Percentiles rank a stretch among this genome's conserved stretches.
phyloP scores from a whole-genome alignment of 768 basidiomycete species.

The Amanita brunnescens region DNA sequence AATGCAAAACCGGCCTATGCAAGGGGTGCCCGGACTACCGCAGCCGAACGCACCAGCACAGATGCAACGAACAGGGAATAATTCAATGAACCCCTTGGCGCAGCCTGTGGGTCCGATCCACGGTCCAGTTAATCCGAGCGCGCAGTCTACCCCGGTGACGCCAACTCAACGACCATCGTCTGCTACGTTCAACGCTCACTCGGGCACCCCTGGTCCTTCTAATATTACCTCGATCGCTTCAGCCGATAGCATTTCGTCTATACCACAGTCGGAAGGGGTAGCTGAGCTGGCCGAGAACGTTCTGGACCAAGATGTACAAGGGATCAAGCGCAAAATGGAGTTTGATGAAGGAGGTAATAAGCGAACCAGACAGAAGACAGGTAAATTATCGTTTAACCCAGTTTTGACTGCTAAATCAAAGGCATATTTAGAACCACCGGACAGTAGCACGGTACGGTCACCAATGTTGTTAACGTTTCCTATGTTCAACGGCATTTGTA shows the following conservation, averaged over 20 bases:
- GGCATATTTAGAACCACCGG: conserved; percentile 35
- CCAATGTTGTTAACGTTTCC: conserved; percentile 7
- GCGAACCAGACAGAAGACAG: conserved; percentile 64
- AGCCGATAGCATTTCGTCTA: conserved; percentile 13
- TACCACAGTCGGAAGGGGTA: conserved; percentile 10
- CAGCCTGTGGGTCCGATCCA: conserved; percentile 5
- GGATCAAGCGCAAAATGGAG: conserved; percentile 65
- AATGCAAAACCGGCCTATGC: conserved; percentile 18
- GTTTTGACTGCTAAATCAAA: background rate
- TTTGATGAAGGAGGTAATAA: conserved; percentile 60
- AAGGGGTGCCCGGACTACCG: conserved; percentile 10
- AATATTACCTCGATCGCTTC: background rate
- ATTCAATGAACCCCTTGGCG: conserved; percentile 15
- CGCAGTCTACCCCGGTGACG: conserved; percentile 19
- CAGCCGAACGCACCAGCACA: conserved; percentile 11
- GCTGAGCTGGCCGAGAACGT: conserved; percentile 27
- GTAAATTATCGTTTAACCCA: conserved; percentile 22
- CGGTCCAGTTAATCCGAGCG: conserved; percentile 13
- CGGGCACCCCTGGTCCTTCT: conserved; percentile 2
- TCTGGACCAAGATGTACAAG: conserved; percentile 54
- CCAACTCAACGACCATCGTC: conserved; percentile 23
- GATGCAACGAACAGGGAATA: conserved; percentile 20
- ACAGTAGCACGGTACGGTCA: conserved; percentile 34
- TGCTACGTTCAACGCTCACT: conserved; percentile 17
- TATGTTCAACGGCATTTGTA: conserved; percentile 5